Evolutionary conservation across 352 stramenopile genomes (phyloP).

Genomic region (Albugo laibachii): DNA sequence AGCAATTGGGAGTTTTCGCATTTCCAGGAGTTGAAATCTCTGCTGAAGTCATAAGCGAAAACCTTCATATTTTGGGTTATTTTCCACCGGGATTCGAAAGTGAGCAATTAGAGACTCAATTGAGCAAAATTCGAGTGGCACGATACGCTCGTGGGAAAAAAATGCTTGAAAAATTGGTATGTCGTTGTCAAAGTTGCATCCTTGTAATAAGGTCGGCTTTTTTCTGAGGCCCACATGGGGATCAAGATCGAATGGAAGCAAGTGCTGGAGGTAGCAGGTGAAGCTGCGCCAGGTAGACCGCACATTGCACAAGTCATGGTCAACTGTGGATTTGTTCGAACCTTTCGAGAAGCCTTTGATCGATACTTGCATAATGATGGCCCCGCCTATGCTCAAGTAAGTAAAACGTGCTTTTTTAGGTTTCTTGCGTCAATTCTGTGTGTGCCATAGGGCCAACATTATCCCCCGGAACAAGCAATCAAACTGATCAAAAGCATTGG

Average conservation of each 20-base stretch:
- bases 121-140: constrained; percentile 58
- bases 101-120: constrained; percentile 37
- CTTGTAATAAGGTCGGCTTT: background rate
- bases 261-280: constrained; percentile 62
- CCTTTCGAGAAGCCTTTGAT: constrained; percentile 62
- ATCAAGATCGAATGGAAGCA: constrained; percentile 66
- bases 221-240: constrained; percentile 48
- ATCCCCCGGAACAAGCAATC: constrained; percentile 69
- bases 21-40: constrained; percentile 74
- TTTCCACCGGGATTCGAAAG: constrained; percentile 70
- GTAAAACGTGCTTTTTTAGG: background rate
- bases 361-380: constrained; percentile 69
- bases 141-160: constrained; percentile 62
- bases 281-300: constrained; percentile 54
- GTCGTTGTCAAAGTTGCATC: background rate
- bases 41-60: constrained; percentile 68
- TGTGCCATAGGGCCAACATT: constrained; percentile 40
- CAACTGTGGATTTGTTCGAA: constrained; percentile 46
- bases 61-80: constrained; percentile 73
- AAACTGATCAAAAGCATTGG: constrained; percentile 66
- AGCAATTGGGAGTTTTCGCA: constrained; percentile 45
- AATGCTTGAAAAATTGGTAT: constrained; percentile 68
- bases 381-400: constrained; percentile 64
- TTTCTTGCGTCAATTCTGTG: background rate
- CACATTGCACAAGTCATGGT: constrained; percentile 66